Evolutionary conservation across 257 asterid species (phyloP).

Genomic region (Plantago ovata): DNA sequence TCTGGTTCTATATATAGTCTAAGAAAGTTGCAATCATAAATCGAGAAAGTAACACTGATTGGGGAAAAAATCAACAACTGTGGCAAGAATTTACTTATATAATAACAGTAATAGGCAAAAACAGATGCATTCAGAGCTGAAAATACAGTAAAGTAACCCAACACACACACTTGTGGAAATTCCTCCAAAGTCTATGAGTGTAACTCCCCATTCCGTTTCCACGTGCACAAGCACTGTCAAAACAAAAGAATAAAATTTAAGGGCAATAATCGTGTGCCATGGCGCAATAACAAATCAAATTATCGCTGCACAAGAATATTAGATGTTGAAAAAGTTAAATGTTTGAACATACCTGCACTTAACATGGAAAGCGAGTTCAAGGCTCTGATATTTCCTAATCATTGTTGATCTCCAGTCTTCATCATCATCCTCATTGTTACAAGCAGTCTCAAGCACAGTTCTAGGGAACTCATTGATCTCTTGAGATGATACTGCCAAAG

Average conservation of each 20-base stretch:
- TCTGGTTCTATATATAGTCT: too few relatives aligned
- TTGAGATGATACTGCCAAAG: conserved; percentile 34
- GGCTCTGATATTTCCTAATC: conserved; percentile 34
- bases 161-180: conserved; percentile 2
- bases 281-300: too few relatives aligned
- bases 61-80: background rate
- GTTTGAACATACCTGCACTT: conserved; percentile 32
- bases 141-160: background rate
- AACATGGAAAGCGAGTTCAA: conserved; percentile 20
- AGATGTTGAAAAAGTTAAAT: too few relatives aligned
- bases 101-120: background rate
- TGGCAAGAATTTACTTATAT: background rate
- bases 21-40: too few relatives aligned
- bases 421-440: conserved; percentile 30
- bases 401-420: conserved; percentile 33
- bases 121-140: background rate
- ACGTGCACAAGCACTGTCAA: background rate
- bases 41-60: background rate
- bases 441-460: conserved; percentile 30
- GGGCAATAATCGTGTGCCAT: too few relatives aligned
- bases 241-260: background rate
- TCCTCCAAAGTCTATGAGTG: background rate
- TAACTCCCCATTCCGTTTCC: background rate
- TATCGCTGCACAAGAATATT: background rate
- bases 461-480: conserved; percentile 43